Evolutionary conservation across 208 protist genomes (phyloP).

Genomic region (Blastocrithidia nonstop): DNA sequence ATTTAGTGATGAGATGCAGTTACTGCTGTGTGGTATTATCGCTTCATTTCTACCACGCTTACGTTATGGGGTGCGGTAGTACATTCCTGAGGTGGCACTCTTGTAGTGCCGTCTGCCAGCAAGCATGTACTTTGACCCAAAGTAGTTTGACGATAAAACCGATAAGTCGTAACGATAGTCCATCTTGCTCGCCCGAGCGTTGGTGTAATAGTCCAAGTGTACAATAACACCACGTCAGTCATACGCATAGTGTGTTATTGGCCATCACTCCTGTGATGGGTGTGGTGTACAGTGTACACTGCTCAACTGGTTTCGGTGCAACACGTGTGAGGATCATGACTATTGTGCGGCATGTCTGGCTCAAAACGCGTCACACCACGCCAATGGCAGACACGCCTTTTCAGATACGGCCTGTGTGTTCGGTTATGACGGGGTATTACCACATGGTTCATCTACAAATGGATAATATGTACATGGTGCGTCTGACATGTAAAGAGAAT

Average conservation of each 20-base stretch:
- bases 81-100: too few species aligned
- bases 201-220: background rate
- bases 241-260: conserved; percentile 11
- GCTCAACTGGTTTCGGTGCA: conserved; percentile 73
- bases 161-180: too few species aligned
- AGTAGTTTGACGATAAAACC: too few species aligned
- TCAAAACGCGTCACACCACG: conserved; percentile 20
- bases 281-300: conserved; percentile 26
- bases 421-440: conserved; percentile 30
- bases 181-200: too few species aligned
- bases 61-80: too few species aligned
- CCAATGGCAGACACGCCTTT: conserved; percentile 30
- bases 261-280: conserved; percentile 38
- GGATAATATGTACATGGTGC: conserved; percentile 22
- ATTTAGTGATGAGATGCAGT: too few species aligned
- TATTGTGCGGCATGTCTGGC: conserved; percentile 55
- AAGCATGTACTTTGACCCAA: too few species aligned
- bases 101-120: too few species aligned
- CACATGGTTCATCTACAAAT: conserved; percentile 52
- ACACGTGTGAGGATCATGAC: conserved; percentile 56
- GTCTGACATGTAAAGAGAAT: conserved; percentile 80
- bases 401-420: conserved; percentile 64
- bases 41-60: background rate
- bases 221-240: too few species aligned
- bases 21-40: background rate